Base-by-base conservation (phyloP, 1,139 yeast genomes). In the Debaryomyces fabryi region DNA sequence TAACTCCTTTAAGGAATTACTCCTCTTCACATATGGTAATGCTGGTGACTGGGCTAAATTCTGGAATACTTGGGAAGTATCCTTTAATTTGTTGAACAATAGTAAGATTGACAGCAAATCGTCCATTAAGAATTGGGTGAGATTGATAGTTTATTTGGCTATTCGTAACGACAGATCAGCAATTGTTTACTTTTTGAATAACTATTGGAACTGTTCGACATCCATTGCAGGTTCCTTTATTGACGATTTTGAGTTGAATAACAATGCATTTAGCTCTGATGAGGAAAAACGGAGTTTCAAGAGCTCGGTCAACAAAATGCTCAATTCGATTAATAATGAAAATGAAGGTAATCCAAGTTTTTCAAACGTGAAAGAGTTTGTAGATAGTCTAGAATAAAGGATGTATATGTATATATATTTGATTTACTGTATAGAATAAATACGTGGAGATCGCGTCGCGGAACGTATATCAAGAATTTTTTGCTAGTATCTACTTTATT, bases 21-120 rank as follows among this genome's bases (percentile, higher is more conserved):
- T 70, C 13, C 63, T 75, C 42, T 64, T 65, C 49, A 65, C 73
- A 1, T 72, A 68, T 48, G 81, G 79, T 1, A 73, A 71, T 50
- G 64, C 74, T 13, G 68, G 69, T 3, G 59, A 68, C 32, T 74
- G 79, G 79, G 50, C 52, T 2, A 56, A 58, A 38, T 76, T 75
- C 57, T 76, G 80, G 80, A 53, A 53, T n/a, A 64, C 69, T 43
- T 74, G 79, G 79, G 65, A 71, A 21, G 49, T 54, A 1, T 52
- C 58, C 21, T 49, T 54, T 53, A 55, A 60, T 25, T 47, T 60
- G 35, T 45, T 55, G 50, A 47, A 49, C 40, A 45, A 42, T 29
- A 36, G 42, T 18, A 50, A 53, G 27, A 20, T 18, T 21, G 51
- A 53, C 39, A 16, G 50, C 27, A 33, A 38, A 29, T 35, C 37